Conservation (phyloP, 148 eudicot species). For the Camellia granthamiana region DNA sequence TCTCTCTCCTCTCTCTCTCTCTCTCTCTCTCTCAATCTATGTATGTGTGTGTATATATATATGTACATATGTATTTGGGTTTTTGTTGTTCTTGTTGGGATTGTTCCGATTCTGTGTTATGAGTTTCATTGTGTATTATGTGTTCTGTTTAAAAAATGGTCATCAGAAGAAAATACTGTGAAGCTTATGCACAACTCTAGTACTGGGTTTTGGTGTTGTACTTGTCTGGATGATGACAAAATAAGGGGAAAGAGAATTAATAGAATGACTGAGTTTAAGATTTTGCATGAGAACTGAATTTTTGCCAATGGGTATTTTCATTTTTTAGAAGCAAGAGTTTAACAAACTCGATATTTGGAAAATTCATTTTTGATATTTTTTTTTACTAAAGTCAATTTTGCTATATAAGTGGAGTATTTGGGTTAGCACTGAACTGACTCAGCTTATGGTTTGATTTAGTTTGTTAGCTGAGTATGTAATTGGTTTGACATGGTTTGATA, state of each 20-base stretch:
- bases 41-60: background rate
- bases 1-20: background rate
- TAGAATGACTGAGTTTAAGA: background rate
- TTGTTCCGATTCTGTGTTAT: background rate
- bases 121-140: background rate
- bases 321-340: too few relatives aligned
- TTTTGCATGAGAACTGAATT: background rate
- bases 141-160: background rate
- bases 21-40: background rate
- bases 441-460: too few relatives aligned
- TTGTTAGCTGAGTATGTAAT: too few relatives aligned
- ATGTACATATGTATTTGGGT: too few relatives aligned
- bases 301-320: too few relatives aligned
- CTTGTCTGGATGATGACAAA: background rate
- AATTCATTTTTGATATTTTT: background rate
- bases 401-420: too few relatives aligned
- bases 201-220: background rate
- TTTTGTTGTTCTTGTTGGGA: background rate
- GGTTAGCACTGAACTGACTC: too few relatives aligned
- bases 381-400: too few relatives aligned
- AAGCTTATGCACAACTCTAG: slow-evolving; percentile 1
- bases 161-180: background rate
- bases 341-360: background rate
- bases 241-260: background rate
- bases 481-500: too few relatives aligned